phyloP scores from a whole-genome alignment of 495 filamentous ascomycete genomes.

The Penicillium desertorum region DNA sequence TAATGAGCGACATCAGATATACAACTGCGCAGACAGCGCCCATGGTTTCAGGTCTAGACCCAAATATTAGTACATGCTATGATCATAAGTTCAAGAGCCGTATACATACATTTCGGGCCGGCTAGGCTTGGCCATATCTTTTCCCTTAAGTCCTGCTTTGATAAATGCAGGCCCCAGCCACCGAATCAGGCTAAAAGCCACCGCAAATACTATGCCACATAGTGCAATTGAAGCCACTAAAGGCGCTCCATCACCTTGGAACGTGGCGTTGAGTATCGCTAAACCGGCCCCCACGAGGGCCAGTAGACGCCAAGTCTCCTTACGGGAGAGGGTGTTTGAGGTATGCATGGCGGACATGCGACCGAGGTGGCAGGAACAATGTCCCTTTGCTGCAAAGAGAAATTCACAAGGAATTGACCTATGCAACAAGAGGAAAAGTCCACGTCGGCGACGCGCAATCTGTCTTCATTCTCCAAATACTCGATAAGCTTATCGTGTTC shows the following conservation, averaged over 20 bases:
- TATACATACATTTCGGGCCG: slow-evolving; percentile 68
- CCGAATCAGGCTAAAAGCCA: slow-evolving; percentile 77
- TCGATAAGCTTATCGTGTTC: slow-evolving; percentile 34
- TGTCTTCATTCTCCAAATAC: slow-evolving; percentile 30
- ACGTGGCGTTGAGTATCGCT: slow-evolving; percentile 76
- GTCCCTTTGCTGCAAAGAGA: neutral
- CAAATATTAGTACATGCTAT: slow-evolving; percentile 20
- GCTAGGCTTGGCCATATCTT: slow-evolving; percentile 79
- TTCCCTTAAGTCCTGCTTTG: slow-evolving; percentile 84
- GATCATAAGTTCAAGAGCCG: slow-evolving; percentile 1
- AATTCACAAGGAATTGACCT: slow-evolving; percentile 11
- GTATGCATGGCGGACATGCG: slow-evolving; percentile 38
- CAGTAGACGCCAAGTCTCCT: slow-evolving; percentile 70
- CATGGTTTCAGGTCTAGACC: slow-evolving; percentile 84
- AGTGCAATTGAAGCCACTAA: slow-evolving; percentile 85
- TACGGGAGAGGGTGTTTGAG: slow-evolving; percentile 53
- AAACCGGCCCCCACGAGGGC: slow-evolving; percentile 67
- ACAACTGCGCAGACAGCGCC: slow-evolving; percentile 92
- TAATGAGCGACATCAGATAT: slow-evolving; percentile 80
- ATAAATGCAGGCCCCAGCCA: slow-evolving; percentile 95
- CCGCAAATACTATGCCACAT: slow-evolving; percentile 77
- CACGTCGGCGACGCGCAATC: slow-evolving; percentile 27
- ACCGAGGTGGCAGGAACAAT: neutral
- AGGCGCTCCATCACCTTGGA: slow-evolving; percentile 82
- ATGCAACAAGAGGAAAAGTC: slow-evolving; percentile 11